Conservation (phyloP, 2,329 filamentous ascomycete genomes). For the Phoma sp. region DNA sequence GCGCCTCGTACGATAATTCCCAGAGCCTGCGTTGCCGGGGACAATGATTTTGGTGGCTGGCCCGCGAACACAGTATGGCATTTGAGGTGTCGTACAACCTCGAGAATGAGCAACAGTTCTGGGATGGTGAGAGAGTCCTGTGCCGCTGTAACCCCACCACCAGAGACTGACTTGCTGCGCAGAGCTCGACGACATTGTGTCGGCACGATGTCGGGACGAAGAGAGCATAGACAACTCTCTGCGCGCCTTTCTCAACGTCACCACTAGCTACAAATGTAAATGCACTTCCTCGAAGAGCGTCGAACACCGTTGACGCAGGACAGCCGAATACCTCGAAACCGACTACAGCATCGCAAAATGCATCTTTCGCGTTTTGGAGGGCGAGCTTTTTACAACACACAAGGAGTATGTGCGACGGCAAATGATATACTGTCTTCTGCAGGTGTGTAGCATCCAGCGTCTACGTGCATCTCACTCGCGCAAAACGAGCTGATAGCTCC, state of each 20-base stretch:
- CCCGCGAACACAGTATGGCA: constrained; percentile 62
- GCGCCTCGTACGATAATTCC: constrained; percentile 27
- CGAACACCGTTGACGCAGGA: constrained; percentile 31
- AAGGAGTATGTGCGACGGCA: constrained; percentile 89
- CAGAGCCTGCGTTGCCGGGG: constrained; percentile 33
- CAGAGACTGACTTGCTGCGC: constrained; percentile 31
- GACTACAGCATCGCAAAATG: constrained; percentile 84
- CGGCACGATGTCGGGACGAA: constrained; percentile 65
- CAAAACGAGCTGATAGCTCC: constrained; percentile 20
- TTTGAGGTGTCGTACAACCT: constrained; percentile 73
- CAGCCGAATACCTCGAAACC: constrained; percentile 74
- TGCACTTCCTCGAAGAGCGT: background rate
- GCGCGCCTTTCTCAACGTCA: constrained; percentile 82
- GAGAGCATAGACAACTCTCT: constrained; percentile 83
- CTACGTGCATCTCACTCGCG: background rate
- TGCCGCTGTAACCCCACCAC: constrained; percentile 34
- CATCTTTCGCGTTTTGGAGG: constrained; percentile 78
- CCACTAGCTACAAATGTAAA: constrained; percentile 72
- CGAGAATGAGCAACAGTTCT: constrained; percentile 86
- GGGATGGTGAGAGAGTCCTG: constrained; percentile 71
- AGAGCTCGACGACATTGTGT: constrained; percentile 74
- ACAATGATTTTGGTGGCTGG: constrained; percentile 48
- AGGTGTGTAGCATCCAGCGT: constrained; percentile 53
- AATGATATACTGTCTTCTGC: constrained; percentile 87
- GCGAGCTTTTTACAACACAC: constrained; percentile 75